Percentiles rank a stretch among this genome's conserved stretches.
Conservation (phyloP, 139 green algal genomes). For the Micractinium sp. region DNA sequence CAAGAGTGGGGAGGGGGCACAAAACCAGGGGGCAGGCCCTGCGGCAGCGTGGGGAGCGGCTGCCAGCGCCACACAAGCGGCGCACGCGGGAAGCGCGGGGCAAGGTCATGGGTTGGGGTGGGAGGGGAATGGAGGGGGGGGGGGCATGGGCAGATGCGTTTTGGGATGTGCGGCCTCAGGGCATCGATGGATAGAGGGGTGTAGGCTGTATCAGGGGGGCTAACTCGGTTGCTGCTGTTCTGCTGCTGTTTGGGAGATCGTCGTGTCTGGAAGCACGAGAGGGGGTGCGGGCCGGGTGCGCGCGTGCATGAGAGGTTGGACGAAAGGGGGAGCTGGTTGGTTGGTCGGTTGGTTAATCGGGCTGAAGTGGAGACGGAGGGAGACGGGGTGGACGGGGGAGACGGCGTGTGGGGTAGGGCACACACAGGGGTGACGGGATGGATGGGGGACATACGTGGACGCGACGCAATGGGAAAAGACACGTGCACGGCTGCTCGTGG, state of each 20-base stretch:
- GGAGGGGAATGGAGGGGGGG: background rate
- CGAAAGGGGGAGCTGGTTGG: too few relatives aligned
- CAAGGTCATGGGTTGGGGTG: background rate
- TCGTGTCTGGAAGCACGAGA: conserved; percentile 2
- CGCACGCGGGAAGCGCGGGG: background rate
- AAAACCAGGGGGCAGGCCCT: background rate
- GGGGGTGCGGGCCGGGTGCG: background rate
- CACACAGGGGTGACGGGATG: background rate
- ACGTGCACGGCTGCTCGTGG: background rate
- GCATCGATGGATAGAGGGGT: background rate
- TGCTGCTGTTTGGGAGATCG: conserved; percentile 4
- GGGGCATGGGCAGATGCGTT: background rate
- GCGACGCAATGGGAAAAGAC: background rate
- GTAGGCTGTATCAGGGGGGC: background rate
- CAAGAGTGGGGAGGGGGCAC: background rate
- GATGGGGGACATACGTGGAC: too few relatives aligned
- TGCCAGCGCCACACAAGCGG: too few relatives aligned
- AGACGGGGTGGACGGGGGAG: background rate
- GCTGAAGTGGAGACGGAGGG: background rate
- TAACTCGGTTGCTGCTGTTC: too few relatives aligned
- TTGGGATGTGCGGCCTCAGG: background rate
- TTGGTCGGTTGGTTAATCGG: too few relatives aligned
- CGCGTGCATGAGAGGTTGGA: background rate
- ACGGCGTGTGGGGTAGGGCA: background rate
- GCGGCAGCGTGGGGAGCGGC: too few relatives aligned